Conservation (phyloP, 2,329 filamentous ascomycete genomes). For the Cladophialophora psammophila region DNA sequence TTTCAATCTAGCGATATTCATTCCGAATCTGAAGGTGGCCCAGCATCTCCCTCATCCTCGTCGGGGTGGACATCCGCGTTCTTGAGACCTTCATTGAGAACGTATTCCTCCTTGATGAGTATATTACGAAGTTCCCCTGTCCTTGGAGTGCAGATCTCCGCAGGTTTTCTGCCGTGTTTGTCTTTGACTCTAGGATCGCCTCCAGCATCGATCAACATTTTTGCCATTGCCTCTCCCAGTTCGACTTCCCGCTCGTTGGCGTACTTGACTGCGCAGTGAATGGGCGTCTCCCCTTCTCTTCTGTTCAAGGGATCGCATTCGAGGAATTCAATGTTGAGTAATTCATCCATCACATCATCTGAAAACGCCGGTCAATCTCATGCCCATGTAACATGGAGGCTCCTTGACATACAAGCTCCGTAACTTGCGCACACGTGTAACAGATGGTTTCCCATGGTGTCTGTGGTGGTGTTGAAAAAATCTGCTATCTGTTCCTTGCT, state of each 20-base stretch:
- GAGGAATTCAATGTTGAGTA: slow-evolving; percentile 57
- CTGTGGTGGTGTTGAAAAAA: slow-evolving; percentile 84
- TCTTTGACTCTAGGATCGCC: slow-evolving; percentile 58
- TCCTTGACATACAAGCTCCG: slow-evolving; percentile 75
- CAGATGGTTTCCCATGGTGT: slow-evolving; percentile 85
- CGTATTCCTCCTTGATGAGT: slow-evolving; percentile 56
- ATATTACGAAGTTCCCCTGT: slow-evolving; percentile 51
- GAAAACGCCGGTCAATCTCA: slow-evolving; percentile 15
- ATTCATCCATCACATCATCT: slow-evolving; percentile 57
- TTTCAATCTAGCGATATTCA: slow-evolving; percentile 17
- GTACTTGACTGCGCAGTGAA: slow-evolving; percentile 55
- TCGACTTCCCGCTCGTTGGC: slow-evolving; percentile 56
- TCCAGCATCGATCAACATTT: slow-evolving; percentile 59
- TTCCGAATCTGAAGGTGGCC: slow-evolving; percentile 37
- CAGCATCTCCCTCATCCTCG: slow-evolving; percentile 43
- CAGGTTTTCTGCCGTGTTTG: slow-evolving; percentile 56
- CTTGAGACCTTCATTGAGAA: slow-evolving; percentile 54
- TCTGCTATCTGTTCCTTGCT: slow-evolving; percentile 69
- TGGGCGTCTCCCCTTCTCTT: slow-evolving; percentile 55
- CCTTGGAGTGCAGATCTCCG: slow-evolving; percentile 53
- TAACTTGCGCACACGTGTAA: slow-evolving; percentile 87
- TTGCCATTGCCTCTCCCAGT: slow-evolving; percentile 54
- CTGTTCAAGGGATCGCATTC: slow-evolving; percentile 58
- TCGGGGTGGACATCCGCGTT: slow-evolving; percentile 42
- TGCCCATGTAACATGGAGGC: neutral